Conservation (phyloP, 2,329 filamentous ascomycete species). For the Alternaria triticimaculans region DNA sequence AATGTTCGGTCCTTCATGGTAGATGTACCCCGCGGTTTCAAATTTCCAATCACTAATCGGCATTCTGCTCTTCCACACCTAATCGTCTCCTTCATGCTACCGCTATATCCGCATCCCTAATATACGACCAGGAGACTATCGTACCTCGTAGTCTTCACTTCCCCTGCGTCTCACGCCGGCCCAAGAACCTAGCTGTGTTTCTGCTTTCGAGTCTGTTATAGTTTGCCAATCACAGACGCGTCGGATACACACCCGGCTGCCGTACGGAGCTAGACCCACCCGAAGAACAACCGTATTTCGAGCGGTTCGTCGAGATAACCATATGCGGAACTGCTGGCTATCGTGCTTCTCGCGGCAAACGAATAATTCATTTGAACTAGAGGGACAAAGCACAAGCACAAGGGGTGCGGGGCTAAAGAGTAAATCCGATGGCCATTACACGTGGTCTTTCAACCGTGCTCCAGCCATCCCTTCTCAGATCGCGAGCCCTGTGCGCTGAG, state of each 20-base stretch:
- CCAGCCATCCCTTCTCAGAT: conserved; percentile 21
- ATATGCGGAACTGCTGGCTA: conserved; percentile 25
- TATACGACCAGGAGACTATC: conserved; percentile 3
- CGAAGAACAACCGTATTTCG: conserved; percentile 19
- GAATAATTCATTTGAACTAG: conserved; percentile 9
- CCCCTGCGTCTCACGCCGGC: conserved; percentile 21
- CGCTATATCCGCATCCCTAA: conserved; percentile 14
- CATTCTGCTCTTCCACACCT: background rate
- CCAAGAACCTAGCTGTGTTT: conserved; percentile 15
- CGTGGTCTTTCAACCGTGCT: conserved; percentile 20
- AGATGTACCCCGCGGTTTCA: conserved; percentile 3
- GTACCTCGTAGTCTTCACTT: background rate
- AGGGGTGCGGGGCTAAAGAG: conserved; percentile 5
- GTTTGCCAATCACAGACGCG: conserved; percentile 30
- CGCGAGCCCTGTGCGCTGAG: conserved; percentile 33
- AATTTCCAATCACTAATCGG: background rate
- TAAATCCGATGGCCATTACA: conserved; percentile 16
- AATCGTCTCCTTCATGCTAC: background rate
- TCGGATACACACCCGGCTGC: conserved; percentile 20
- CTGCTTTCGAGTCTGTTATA: conserved; percentile 7
- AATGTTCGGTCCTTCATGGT: conserved; percentile 3
- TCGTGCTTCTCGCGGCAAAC: conserved; percentile 45
- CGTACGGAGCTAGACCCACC: conserved; percentile 22
- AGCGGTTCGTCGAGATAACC: conserved; percentile 16
- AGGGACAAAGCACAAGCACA: conserved; percentile 2